Percentiles rank a stretch among this genome's conserved stretches.
Conservation (phyloP, 441 rosid genomes). For the Euphorbia schlechtendalii region DNA sequence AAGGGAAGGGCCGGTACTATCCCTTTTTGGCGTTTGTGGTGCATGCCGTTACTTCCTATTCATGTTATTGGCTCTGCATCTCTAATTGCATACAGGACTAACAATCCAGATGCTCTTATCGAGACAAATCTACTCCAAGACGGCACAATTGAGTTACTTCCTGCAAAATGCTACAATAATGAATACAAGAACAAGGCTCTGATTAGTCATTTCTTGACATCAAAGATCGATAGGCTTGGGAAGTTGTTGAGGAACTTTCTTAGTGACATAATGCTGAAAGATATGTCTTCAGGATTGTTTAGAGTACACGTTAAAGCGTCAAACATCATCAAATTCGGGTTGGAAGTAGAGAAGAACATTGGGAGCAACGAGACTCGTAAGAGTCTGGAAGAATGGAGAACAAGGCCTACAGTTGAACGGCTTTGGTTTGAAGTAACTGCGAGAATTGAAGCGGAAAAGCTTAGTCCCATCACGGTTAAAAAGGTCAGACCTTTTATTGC, state of each 20-base stretch:
- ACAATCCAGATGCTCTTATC: conserved; percentile 34
- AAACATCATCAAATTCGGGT: conserved; percentile 40
- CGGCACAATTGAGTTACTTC: conserved; percentile 42
- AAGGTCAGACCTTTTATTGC: conserved; percentile 50
- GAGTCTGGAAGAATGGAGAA: conserved; percentile 47
- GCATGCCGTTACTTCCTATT: conserved; percentile 46
- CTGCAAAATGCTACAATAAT: conserved; percentile 50
- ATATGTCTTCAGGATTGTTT: conserved; percentile 28
- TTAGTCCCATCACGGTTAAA: conserved; percentile 42
- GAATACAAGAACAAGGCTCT: conserved; percentile 22
- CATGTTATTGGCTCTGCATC: conserved; percentile 55
- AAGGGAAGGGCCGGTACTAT: conserved; percentile 23
- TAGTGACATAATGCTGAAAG: conserved; percentile 23
- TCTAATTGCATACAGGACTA: conserved; percentile 41
- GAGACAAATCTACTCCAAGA: conserved; percentile 34
- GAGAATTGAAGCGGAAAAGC: conserved; percentile 46
- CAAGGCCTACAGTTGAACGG: conserved; percentile 52
- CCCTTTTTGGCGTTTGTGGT: conserved; percentile 28
- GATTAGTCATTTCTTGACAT: conserved; percentile 37
- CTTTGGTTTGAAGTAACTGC: conserved; percentile 59
- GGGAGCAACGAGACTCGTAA: conserved; percentile 32
- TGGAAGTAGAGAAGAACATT: conserved; percentile 50
- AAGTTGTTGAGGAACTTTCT: conserved; percentile 33
- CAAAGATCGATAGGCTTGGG: conserved; percentile 39
- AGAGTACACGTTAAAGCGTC: conserved; percentile 44